Base-by-base conservation (phyloP, 129 eudicot genomes). In the Chrysanthemum seticuspe region DNA sequence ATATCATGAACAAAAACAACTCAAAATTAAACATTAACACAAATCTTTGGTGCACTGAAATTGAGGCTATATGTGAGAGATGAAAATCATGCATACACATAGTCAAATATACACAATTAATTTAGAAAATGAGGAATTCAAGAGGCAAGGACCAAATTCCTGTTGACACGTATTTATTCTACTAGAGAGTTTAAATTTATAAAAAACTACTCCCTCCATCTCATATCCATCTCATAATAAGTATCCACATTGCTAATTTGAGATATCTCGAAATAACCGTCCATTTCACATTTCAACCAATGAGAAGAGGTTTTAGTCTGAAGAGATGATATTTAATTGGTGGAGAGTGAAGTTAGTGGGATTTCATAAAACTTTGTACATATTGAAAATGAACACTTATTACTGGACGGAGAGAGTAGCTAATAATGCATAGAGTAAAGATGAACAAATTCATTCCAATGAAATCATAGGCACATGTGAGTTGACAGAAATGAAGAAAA, bases 11-110 rank as follows among this genome's bases (percentile, higher is more conserved):
- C 63, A 58, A 13, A 58, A 58, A 62, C 48, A 6, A 40, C 8
- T 40, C 47, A 62, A 62, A 62, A 45, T 29, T 2, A 66, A 45
- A 11, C 70, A n/a, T 25, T 57, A 18, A 58, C 25, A 40, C 25
- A 71, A 31, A 71, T 55, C 58, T 13, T 58, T 71, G 76, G 66
- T 56, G 75, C 75, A 71, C 45, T 44, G 65, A 57, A 71, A 71
- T 34, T 59, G 66, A 57, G 65, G 21, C 59, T 40, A 19, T 13
- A 25, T 52, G 29, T 29, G 6, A 50, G 62, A 4, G 3, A 25
- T 21, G 31, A 56, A 55, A 29, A 47, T 72, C 40, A 58, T 44
- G 57, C 53, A 70, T 36, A 44, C 68, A 72, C 59, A 7, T 4
- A 40, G 47, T 40, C 47, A 40, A 6, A 40, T 58, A 36, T 71